Evolutionary conservation across 805 yeast genomes (phyloP), one percentile per base, ranked within the genome.

Genomic region (Dipodascus albidus): DNA sequence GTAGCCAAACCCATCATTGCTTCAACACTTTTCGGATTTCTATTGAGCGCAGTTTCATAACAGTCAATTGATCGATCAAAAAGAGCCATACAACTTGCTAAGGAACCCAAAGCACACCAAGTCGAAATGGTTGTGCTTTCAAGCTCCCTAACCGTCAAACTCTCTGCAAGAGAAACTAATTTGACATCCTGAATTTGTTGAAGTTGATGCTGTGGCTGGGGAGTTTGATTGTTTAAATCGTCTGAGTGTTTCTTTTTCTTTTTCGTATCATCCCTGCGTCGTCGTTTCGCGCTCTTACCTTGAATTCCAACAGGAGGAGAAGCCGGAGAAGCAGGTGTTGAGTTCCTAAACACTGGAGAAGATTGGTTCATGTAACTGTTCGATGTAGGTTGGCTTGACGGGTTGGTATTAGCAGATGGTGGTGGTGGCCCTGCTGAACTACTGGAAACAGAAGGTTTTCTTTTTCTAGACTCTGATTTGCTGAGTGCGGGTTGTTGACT

Each of bases 61-160:
- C 96, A 88, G 60, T 81, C 80, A 42, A 89, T 82, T 2, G 98
- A 98, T 60, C 87, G 80, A 60, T 90, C 96, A 52, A 81, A 82
- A 63, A 89, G 95, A 20, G 91, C 93, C 55, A 93, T 73, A 51
- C 87, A 74, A 66, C 91, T 97, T 21, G 98, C 96, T 58, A 89
- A 75, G 4, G 87, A 79, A 20, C 96, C 96, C 53, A 88, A 80
- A 17, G 95, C 89, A 50, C 86, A 71, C 96, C 96, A 88, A 2
- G 96, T 85, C 66, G 73, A 65, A 64, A 64, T 54, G 64, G 65
- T 77, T 71, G 58, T 57, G 38, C 58, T 57, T 48, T 68, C 70
- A n/a, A 69, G 60, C 56, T 67, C 59, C 47, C 55, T 59, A 54
- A 50, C 54, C 48, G 54, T 48, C 23, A n/a, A 21, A 14, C n/a